Base-by-base conservation (phyloP, 179 eudicot genomes). In the Patellifolia procumbens region DNA sequence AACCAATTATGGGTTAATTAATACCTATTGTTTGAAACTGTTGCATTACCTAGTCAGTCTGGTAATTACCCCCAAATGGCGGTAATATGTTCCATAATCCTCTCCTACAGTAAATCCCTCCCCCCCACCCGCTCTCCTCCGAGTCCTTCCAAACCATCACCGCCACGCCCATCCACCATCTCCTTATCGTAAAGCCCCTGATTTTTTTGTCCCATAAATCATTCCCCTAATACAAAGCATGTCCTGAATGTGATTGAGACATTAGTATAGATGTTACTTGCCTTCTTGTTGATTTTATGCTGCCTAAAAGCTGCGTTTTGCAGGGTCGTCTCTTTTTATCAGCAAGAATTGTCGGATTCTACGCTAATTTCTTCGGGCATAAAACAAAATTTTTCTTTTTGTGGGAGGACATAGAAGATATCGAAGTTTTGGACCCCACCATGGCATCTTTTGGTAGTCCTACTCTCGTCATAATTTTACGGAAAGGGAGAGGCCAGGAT, bases 311-410 rank as follows among this genome's bases (percentile, higher is more conserved):
- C 8, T 59, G 28, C 70, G 78, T 73, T 55, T 61, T 83, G 79
- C 86, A 93, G 98, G 98, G 98, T 35, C 95, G 97, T 24, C 87
- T 93, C n/a, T 93, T 87, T 81, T 79, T 93, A 70, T 93, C 98
- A 56, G 90, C 95, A 45, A 90, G 98, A 81, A 84, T 93, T 62
- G 85, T 93, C 9, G 98, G 98, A 67, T 93, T 93, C 82, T 85
- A 93, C 76, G 85, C 93, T 11, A 93, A 92, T 84, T 70, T 93
- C 26, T 91, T 93, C 74, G 98, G 97, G 42, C 95, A 83, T 76
- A 93, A 89, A 77, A 89, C 95, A 52, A 90, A 79, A 61, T 88
- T 93, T 80, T 93, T 78, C 85, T 93, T 91, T 80, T 84, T 93
- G 3, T 93, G 93, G 97, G 97, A 92, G 64, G 98, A 93, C 78